Base-by-base conservation (phyloP, 768 basidiomycete genomes). In the Daedaleopsis nitida region DNA sequence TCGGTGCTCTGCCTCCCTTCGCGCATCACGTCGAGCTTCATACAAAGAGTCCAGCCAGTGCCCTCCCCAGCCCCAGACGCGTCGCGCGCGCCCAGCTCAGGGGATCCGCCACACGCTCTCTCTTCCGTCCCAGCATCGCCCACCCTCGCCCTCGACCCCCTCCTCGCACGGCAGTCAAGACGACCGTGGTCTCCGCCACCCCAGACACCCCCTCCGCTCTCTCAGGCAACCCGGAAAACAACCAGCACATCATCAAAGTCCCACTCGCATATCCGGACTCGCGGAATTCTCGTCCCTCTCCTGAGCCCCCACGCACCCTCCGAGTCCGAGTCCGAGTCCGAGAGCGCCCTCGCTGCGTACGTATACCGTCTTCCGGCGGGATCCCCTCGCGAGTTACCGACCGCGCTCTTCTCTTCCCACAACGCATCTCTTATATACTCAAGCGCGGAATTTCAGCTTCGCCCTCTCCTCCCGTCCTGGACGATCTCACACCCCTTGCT, bases 341-440 rank as follows among this genome's bases (percentile, higher is more conserved):
- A n/a, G 34, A 34, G 23, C 53, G 62, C 61, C 47, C 38, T 45
- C 53, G 14, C 48, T 55, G 60, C 55, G 60, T 57, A 62, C 55
- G 42, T 38, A 52, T 55, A 5, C 51, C 43, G 48, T 39, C 49
- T 55, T 5, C 54, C 43, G 55, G 50, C 55, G 55, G 52, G 44
- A 35, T 58, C 38, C 39, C 35, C 48, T 57, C 63, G 63, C 63
- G 52, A 59, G 39, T 56, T 59, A 34, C 63, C 58, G 54, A 52
- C 55, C 55, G 50, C 52, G 23, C 57, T 47, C 42, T n/a, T 62
- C 44, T 52, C 60, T 59, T 63, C 59, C 56, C 53, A 60, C 53
- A 7, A 51, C 55, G 51, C 57, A 50, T 32, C 57, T 57, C 53
- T 52, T 51, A 21, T 52, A 59, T 56, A 64, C 54, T n/a, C 53